Base-by-base conservation (phyloP, 2,329 filamentous ascomycete genomes). In the Ophiosphaerella narmari region DNA sequence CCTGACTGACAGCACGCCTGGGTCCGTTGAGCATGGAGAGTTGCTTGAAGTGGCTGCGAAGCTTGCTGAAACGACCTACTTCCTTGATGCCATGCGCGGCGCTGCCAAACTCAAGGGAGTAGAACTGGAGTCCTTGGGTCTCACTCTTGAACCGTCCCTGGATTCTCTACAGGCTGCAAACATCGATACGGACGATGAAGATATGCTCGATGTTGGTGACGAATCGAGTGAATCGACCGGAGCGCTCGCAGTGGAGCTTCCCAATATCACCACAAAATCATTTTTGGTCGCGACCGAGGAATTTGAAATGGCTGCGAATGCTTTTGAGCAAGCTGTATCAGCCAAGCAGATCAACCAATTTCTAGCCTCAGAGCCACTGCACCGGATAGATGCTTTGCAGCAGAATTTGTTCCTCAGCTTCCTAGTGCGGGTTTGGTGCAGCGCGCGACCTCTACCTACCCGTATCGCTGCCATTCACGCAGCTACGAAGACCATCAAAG, bases 331-430 rank as follows among this genome's bases (percentile, higher is more conserved):
- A 39, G 62, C 65, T n/a, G 60, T 70, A 2, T 37, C 58, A 9
- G 56, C 51, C 4, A 60, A 62, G 14, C 57, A 63, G 38, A 45
- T 61, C 2, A 51, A 48, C 14, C 49, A 43, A 46, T 85, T 88
- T 54, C 80, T 86, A 45, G 71, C 79, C 7, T 72, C 80, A 6
- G 76, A 83, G 0, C 76, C 84, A 39, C 73, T 91, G 9, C 76
- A 80, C 43, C 80, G 79, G 31, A 72, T 80, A 23, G 70, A 76
- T 5, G 86, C 84, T 1, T 74, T 82, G 31, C 80, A 83, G 40
- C 80, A 84, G 32, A 82, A 85, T 34, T 83, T 89, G 18, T 91
- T 88, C 62, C 77, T 91, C 48, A 87, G 85, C 13, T 93, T 96
- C 70, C 86, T 93, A 58, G 80, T 87, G 49, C 82, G 86, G 46